A percentile compares a stretch with the other conserved stretches of the same genome.
Conservation (phyloP, 441 rosid species). For the Adansonia grandidieri region DNA sequence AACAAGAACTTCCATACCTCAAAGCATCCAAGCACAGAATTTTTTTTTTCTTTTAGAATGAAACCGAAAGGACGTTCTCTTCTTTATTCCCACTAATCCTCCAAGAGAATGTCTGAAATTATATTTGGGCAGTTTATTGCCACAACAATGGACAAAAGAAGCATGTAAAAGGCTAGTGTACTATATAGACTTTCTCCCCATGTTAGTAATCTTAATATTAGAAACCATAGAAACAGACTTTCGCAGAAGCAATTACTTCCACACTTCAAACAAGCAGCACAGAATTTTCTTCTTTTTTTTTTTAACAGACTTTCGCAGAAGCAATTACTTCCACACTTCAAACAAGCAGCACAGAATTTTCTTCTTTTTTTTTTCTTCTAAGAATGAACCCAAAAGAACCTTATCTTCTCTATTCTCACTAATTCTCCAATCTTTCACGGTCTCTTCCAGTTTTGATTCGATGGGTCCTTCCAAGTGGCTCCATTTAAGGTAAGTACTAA, state of each 20-base stretch:
- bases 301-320: neutral
- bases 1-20: neutral
- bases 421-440: neutral
- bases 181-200: neutral
- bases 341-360: neutral
- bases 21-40: neutral
- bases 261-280: neutral
- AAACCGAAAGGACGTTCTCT: neutral
- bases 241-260: neutral
- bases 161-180: neutral
- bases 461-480: slow-evolving; percentile 6
- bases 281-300: neutral
- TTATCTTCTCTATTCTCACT: neutral
- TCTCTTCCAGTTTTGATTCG: neutral
- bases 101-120: neutral
- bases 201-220: neutral
- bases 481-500: neutral
- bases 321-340: neutral
- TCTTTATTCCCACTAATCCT: neutral
- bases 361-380: no score
- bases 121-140: neutral
- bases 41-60: neutral
- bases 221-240: neutral
- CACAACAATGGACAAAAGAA: neutral
- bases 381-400: neutral